Base-by-base conservation (phyloP, 495 filamentous ascomycete genomes). In the Penicillium canariense region DNA sequence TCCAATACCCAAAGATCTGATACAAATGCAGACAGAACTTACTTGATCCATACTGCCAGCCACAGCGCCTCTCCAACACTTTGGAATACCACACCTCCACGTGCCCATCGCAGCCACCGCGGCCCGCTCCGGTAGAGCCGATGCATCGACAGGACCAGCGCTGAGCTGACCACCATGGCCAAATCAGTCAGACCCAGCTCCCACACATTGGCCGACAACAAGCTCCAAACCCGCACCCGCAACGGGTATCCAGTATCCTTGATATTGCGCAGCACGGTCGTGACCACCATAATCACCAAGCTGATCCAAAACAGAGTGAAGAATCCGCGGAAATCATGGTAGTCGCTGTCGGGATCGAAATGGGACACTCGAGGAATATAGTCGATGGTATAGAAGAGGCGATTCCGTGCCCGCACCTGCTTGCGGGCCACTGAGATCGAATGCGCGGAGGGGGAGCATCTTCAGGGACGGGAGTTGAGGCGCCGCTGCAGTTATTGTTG, bases 231-330 rank as follows among this genome's bases (percentile, higher is more conserved):
- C 65, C 87, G 78, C 26, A 92, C 82, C 52, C 86, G 78, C 62
- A 98, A 72, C 27, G 91, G 87, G 61, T 85, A 90, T 32, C 94
- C 92, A 0, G 92, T 97, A 62, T 97, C 93, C 68, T 93, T 96
- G 62, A 94, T 84, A 63, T 96, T 98, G 65, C 94, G 83, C 64
- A 97, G 72, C 74, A 88, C 86, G 8, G 88, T 89, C 10, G 94
- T 97, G 48, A 96, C 86, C 55, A 91, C 90, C 94, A 98, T 96
- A 69, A 98, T 95, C 48, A 90, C 88, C 51, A 98, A 74, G 5
- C 88, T 90, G 44, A 98, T 92, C 94, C 94, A 98, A 73, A 97
- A 98, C 36, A 98, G 80, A 38, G 91, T 87, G 70, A 96, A 98
- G 80, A 98, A 98, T 56, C 94, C 94, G 57, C 91, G 84, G 70